Percentiles rank a stretch among this genome's conserved stretches.
Evolutionary conservation across 1,139 yeast species (phyloP).

Genomic region (Lodderomyces theae): DNA sequence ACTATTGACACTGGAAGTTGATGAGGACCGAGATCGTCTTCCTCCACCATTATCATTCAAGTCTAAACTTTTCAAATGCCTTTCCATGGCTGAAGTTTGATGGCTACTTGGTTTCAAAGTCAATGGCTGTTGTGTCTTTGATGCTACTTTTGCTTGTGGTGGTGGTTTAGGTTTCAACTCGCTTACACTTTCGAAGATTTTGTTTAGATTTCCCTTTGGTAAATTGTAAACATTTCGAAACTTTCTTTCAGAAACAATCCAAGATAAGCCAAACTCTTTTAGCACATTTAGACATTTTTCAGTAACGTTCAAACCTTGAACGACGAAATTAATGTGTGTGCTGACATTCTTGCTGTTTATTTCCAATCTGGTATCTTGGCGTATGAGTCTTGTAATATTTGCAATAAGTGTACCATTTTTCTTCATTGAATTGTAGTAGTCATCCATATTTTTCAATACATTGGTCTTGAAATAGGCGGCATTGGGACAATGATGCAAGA

Average conservation of each 20-base stretch:
- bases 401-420: constrained; percentile 55
- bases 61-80: constrained; percentile 18
- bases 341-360: constrained; percentile 34
- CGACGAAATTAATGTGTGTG: constrained; percentile 40
- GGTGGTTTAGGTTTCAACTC: constrained; percentile 13
- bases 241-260: constrained; percentile 38
- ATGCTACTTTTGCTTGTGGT: constrained; percentile 1
- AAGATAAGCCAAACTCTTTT: constrained; percentile 33
- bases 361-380: constrained; percentile 41
- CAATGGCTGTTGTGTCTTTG: constrained; percentile 1
- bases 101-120: neutral
- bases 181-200: constrained; percentile 17
- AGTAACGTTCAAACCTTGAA: constrained; percentile 28
- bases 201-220: constrained; percentile 26
- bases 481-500: constrained; percentile 28
- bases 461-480: constrained; percentile 25
- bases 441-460: constrained; percentile 38
- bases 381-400: constrained; percentile 46
- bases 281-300: constrained; percentile 25
- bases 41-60: constrained; percentile 14
- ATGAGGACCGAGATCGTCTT: constrained; percentile 28
- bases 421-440: constrained; percentile 43
- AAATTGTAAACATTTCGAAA: constrained; percentile 35
- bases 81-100: constrained; percentile 11
- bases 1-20: constrained; percentile 21